Base-by-base conservation (phyloP, 495 filamentous ascomycete genomes). In the Parachaetomium inaequale region DNA sequence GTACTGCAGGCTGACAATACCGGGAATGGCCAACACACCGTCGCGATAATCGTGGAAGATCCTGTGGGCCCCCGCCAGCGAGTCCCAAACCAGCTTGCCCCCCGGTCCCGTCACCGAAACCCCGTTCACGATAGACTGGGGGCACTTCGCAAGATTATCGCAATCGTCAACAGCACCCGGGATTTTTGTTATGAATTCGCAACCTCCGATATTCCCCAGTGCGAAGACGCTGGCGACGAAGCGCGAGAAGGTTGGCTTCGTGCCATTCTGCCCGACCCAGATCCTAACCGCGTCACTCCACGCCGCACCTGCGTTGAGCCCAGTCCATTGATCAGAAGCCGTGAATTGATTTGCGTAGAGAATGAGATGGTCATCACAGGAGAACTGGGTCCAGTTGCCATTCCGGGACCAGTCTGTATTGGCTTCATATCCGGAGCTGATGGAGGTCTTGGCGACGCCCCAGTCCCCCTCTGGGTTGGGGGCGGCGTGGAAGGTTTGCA, bases 191-290 rank as follows among this genome's bases (percentile, higher is more conserved):
- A 11, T 26, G 11, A 4, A 1, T 4, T 31, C 58, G 28, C 32
- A 38, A 7, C 21, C 8, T n/a, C n/a, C n/a, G n/a, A 21, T 11
- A 4, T 36, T 2, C 29, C 7, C 0, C n/a, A 12, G 63, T 42
- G n/a, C 31, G 17, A 8, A 66, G 23, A n/a, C 4, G 62, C 66
- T 56, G 91, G 89, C 7, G 63, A 95, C 85, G 7, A 86, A 82
- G 67, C 90, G 90, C 6, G 92, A 73, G 64, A 94, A 91, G 0
- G 87, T 87, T 21, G 6, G 4, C 7, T 25, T 11, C 2, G 6
- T 12, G 42, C 12, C 21, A 21, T 47, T 50, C 14, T 63, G 32
- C 7, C 47, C 19, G n/a, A n/a, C n/a, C n/a, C 58, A 67, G 12
- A 65, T 56, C 51, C 51, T 66, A 26, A 72, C 43, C 5, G 58